These are phyloP conservation scores for Paraurostyla sp. DNA, from an alignment of 73 alveolate genomes.

Conservation along the genomic window DNA sequence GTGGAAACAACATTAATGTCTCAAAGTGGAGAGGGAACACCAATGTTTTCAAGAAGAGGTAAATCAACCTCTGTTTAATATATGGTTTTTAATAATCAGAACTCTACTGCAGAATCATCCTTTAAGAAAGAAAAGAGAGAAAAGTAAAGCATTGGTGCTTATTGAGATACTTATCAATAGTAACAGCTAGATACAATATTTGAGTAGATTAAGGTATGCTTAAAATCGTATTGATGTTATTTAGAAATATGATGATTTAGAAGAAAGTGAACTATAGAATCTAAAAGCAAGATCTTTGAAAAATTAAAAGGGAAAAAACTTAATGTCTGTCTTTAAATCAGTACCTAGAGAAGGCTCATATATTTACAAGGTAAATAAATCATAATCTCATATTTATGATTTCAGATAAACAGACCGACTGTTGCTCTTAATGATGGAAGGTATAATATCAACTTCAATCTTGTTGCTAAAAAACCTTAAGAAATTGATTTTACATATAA, in stretches of 20 bases:
- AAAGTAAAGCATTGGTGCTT: conserved; percentile 8
- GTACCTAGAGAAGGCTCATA: conserved; percentile 18
- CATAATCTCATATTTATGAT: no score
- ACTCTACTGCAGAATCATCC: background rate
- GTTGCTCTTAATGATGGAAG: conserved; percentile 42
- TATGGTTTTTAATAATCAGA: conserved; percentile 22
- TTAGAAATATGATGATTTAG: no score
- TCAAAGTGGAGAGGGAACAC: conserved; percentile 49
- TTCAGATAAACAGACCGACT: conserved; percentile 30
- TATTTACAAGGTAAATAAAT: conserved; percentile 2
- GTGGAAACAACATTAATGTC: conserved; percentile 42
- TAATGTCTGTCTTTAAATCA: conserved; percentile 28
- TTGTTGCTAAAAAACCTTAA: background rate
- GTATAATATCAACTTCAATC: conserved; percentile 18
- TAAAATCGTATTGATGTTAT: no score
- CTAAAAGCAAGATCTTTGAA: background rate
- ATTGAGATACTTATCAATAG: background rate
- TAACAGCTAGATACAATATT: conserved; percentile 15
- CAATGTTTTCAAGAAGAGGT: conserved; percentile 57
- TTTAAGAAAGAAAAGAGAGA: conserved; percentile 7
- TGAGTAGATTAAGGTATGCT: conserved; percentile 26
- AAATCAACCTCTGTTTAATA: conserved; percentile 52
- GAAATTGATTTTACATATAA: conserved; percentile 2
- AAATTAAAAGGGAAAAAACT: background rate
- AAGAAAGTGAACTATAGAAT: no score